These are phyloP conservation scores for Sphenostylis stenocarpa DNA, from an alignment of 306 rosid genomes.

Conservation along the genomic window DNA sequence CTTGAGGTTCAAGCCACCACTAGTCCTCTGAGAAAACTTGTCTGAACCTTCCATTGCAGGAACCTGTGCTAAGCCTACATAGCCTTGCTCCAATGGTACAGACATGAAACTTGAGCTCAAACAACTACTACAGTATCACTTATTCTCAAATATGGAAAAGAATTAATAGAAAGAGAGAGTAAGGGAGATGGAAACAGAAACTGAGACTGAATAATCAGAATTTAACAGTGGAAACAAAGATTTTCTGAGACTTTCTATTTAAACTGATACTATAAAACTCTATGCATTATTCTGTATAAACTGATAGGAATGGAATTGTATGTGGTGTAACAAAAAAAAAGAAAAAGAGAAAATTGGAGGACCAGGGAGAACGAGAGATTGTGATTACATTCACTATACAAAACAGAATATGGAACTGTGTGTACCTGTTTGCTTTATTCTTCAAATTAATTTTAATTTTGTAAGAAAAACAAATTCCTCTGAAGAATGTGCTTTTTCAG, in stretches of 20 bases:
- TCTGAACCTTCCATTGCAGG: conserved; percentile 62
- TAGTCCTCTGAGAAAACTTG: conserved; percentile 34
- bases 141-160: conserved; percentile 27
- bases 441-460: neutral
- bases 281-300: neutral
- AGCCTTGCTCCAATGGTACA: conserved; percentile 64
- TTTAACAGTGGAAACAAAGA: conserved; percentile 6
- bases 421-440: conserved; percentile 15
- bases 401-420: conserved; percentile 35
- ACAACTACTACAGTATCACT: neutral
- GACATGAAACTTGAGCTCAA: conserved; percentile 59
- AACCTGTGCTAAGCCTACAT: conserved; percentile 64
- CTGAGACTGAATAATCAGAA: conserved; percentile 32
- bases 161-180: neutral
- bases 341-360: neutral
- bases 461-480: conserved; percentile 10
- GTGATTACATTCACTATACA: conserved; percentile 13
- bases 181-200: neutral
- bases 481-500: conserved; percentile 37
- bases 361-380: neutral
- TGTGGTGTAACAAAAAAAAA: neutral
- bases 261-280: conserved; percentile 21
- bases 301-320: neutral
- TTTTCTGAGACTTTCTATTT: neutral
- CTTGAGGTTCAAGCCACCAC: conserved; percentile 62